A percentile compares a stretch with the other conserved stretches of the same genome.
These are phyloP conservation scores for Picochlorum sp. DNA, from an alignment of 139 green algal species.

Conservation along the genomic window DNA sequence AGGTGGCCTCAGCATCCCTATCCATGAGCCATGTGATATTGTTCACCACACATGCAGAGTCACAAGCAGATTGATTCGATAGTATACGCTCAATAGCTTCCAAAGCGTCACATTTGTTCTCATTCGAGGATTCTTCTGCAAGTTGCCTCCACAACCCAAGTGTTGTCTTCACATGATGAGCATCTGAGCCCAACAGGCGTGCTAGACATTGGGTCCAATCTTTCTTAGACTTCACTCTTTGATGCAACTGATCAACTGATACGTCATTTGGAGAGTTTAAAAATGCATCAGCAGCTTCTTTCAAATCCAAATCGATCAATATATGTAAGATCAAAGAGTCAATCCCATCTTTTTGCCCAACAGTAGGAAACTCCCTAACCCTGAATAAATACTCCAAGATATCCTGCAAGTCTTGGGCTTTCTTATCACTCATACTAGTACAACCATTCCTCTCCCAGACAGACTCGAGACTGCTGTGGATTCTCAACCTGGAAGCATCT, in stretches of 20 bases:
- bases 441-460: too few relatives aligned
- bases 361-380: slow-evolving; percentile 19
- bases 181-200: not conserved
- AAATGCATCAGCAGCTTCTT: slow-evolving; percentile 29
- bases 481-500: too few relatives aligned
- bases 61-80: too few relatives aligned
- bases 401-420: not conserved
- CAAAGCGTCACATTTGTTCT: too few relatives aligned
- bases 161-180: too few relatives aligned
- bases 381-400: slow-evolving; percentile 31
- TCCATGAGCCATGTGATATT: not conserved
- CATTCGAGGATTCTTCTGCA: too few relatives aligned
- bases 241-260: not conserved
- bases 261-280: slow-evolving; percentile 17
- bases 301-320: slow-evolving; percentile 34
- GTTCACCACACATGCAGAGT: not conserved
- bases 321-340: slow-evolving; percentile 57
- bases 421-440: not conserved
- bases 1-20: not conserved
- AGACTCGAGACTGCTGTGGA: too few relatives aligned
- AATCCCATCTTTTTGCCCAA: slow-evolving; percentile 33
- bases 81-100: too few relatives aligned
- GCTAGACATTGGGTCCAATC: slow-evolving; percentile 29
- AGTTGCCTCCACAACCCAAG: too few relatives aligned
- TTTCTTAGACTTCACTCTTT: slow-evolving; percentile 10